Conservation (phyloP, 208 protist genomes). For the Acanthamoeba healyi region DNA sequence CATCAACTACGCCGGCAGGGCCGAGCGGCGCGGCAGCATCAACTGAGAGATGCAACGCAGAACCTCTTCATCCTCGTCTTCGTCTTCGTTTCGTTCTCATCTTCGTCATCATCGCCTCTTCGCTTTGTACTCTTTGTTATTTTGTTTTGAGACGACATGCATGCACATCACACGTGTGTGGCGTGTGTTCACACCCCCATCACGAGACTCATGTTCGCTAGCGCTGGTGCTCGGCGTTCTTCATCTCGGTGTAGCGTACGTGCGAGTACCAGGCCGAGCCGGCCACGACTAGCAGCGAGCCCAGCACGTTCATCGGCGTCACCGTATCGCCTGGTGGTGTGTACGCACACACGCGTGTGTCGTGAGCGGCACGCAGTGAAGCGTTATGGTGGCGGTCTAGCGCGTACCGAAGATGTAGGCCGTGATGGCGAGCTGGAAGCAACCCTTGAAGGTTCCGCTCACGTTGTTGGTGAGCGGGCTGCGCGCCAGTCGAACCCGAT, state of each 20-base stretch:
- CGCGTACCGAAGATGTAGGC: neutral
- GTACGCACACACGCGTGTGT: neutral
- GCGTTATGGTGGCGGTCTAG: neutral
- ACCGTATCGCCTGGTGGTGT: neutral
- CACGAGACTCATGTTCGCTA: neutral
- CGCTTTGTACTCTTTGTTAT: too few species aligned
- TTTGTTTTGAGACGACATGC: too few species aligned
- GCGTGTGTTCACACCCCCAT: constrained; percentile 28
- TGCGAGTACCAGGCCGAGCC: constrained; percentile 72
- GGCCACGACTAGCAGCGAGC: constrained; percentile 73
- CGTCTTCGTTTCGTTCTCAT: neutral
- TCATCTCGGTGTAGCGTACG: constrained; percentile 77
- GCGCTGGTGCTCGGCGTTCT: neutral
- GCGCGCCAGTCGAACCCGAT: too few species aligned
- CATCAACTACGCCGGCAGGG: too few species aligned
- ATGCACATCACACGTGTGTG: too few species aligned
- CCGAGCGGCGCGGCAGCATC: neutral
- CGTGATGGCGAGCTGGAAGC: constrained; percentile 34
- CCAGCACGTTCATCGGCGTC: constrained; percentile 72
- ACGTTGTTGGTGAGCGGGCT: constrained; percentile 62
- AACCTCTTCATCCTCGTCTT: too few species aligned
- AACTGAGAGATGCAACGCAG: too few species aligned
- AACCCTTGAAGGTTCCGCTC: constrained; percentile 43
- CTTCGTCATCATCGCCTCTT: neutral
- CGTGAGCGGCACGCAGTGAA: neutral